phyloP scores from a whole-genome alignment of 805 yeast genomes.

The Saitoella complicata region DNA sequence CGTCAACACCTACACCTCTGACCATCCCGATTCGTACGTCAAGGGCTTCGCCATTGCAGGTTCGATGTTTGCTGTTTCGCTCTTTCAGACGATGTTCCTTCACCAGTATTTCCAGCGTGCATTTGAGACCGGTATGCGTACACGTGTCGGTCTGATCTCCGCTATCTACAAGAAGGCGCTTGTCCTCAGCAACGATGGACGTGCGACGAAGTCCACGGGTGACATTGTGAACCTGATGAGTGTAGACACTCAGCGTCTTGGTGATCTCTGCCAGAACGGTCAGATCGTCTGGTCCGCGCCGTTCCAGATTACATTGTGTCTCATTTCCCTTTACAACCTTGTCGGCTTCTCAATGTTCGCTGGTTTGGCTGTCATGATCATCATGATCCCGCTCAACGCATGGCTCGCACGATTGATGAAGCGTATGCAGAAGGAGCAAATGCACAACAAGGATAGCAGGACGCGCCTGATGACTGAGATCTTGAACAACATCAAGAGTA shows the following conservation, averaged over 20 bases:
- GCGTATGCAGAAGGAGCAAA: slow-evolving; percentile 62
- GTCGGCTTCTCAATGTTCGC: slow-evolving; percentile 84
- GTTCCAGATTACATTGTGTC: slow-evolving; percentile 66
- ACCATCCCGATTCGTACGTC: slow-evolving; percentile 21
- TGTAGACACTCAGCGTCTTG: slow-evolving; percentile 55
- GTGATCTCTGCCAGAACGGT: slow-evolving; percentile 54
- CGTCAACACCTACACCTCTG: slow-evolving; percentile 31
- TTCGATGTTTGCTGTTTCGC: slow-evolving; percentile 45
- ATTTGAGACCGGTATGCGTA: slow-evolving; percentile 43
- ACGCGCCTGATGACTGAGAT: slow-evolving; percentile 79
- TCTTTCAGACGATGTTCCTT: slow-evolving; percentile 42
- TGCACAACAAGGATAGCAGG: slow-evolving; percentile 87
- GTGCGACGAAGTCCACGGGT: slow-evolving; percentile 47
- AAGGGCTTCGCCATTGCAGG: slow-evolving; percentile 49
- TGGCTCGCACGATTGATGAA: slow-evolving; percentile 51
- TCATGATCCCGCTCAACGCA: slow-evolving; percentile 75
- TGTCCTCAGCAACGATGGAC: slow-evolving; percentile 47
- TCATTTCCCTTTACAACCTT: slow-evolving; percentile 53
- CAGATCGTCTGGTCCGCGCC: slow-evolving; percentile 89
- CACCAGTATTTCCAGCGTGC: slow-evolving; percentile 47
- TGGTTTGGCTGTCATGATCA: slow-evolving; percentile 64
- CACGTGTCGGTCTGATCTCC: slow-evolving; percentile 50
- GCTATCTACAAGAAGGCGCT: slow-evolving; percentile 57
- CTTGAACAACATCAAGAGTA: slow-evolving; percentile 76
- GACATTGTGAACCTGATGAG: slow-evolving; percentile 64